Percentiles rank a stretch among this genome's conserved stretches.
Evolutionary conservation across 805 yeast species (phyloP).

Genomic region (Debaryomyces castellii): DNA sequence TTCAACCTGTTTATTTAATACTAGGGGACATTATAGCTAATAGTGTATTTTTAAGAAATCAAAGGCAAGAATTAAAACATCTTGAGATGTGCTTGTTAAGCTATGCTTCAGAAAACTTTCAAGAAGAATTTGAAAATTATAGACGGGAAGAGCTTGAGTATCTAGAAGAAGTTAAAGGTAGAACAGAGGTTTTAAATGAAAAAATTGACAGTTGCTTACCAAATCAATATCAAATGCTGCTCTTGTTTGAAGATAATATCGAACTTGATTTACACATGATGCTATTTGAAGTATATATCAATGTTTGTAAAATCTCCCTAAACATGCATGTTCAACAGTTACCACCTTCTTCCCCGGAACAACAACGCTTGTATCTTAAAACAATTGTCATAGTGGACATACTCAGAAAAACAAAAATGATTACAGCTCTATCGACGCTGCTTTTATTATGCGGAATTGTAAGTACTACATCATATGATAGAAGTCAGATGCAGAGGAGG

Average conservation of each 20-base stretch:
- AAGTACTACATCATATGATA: constrained; percentile 19
- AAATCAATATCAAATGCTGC: background rate
- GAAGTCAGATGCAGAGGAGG: constrained; percentile 13
- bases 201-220: background rate
- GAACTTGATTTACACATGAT: constrained; percentile 8
- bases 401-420: constrained; percentile 14
- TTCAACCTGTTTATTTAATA: constrained; percentile 15
- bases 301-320: constrained; percentile 13
- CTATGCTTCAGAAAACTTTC: background rate
- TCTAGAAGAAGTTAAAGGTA: background rate
- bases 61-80: background rate
- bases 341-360: constrained; percentile 12
- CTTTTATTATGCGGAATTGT: constrained; percentile 24
- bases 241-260: background rate
- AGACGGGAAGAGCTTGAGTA: background rate
- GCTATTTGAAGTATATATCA: constrained; percentile 13
- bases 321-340: constrained; percentile 13
- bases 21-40: constrained; percentile 13
- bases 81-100: background rate
- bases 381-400: constrained; percentile 12
- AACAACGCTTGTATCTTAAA: constrained; percentile 10
- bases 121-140: background rate
- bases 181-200: background rate
- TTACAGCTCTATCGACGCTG: constrained; percentile 17
- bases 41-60: constrained; percentile 3